Evolutionary conservation across 129 eudicot genomes (phyloP).

Genomic region (Artemisia annua): DNA sequence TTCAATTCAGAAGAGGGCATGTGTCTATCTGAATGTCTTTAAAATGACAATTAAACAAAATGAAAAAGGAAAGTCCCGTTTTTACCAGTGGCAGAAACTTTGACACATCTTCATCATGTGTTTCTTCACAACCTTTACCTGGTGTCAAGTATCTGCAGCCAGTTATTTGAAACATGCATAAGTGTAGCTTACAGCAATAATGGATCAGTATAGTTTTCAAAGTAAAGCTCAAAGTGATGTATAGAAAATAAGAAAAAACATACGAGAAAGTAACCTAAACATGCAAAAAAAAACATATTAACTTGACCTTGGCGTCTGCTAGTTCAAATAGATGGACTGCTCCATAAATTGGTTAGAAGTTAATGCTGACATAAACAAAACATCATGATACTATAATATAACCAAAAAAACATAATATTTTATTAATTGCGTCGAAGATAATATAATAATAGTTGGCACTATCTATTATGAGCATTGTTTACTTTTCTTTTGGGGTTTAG

Average conservation of each 20-base stretch:
- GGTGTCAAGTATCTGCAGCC: slow-evolving; percentile 62
- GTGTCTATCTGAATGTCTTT: background rate
- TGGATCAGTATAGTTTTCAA: background rate
- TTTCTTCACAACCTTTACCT: slow-evolving; percentile 41
- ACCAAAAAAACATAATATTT: too few species aligned
- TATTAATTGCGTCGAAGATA: background rate
- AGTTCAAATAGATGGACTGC: too few species aligned
- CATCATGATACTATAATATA: background rate
- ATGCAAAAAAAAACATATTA: too few species aligned
- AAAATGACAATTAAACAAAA: background rate
- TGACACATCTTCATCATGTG: slow-evolving; percentile 50
- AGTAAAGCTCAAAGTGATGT: background rate
- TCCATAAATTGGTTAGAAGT: background rate
- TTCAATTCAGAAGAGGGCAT: background rate
- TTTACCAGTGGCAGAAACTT: slow-evolving; percentile 70
- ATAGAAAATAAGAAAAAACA: too few species aligned
- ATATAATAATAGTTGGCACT: background rate
- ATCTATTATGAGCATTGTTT: background rate
- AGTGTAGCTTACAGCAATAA: background rate
- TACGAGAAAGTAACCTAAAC: too few species aligned
- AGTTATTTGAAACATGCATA: slow-evolving; percentile 13
- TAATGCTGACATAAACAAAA: background rate
- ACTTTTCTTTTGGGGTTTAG: slow-evolving; percentile 12
- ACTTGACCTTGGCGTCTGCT: too few species aligned
- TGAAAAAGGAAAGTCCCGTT: slow-evolving; percentile 2